Percentiles rank a stretch among this genome's conserved stretches.
Evolutionary conservation across 257 asterid species (phyloP).

Genomic region (Dorcoceras hygrometricum): DNA sequence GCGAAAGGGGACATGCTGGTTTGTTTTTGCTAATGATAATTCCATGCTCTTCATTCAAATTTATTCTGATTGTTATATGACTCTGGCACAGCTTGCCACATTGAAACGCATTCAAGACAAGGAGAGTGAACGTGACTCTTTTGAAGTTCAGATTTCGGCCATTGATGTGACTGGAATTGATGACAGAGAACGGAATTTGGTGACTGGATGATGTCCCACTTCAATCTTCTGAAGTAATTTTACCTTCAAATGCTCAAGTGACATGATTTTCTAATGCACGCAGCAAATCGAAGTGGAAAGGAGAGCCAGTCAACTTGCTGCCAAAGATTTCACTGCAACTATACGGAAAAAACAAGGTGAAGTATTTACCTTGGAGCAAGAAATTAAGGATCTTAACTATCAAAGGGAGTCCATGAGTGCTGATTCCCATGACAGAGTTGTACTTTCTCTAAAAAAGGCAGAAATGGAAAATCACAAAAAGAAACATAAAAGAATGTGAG

Average conservation of each 20-base stretch:
- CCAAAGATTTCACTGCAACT: conserved; percentile 46
- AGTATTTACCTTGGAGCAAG: conserved; percentile 51
- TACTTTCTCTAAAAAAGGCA: conserved; percentile 64
- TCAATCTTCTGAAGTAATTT: conserved; percentile 17
- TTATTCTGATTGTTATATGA: conserved; percentile 19
- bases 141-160: conserved; percentile 59
- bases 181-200: conserved; percentile 77
- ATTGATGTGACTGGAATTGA: conserved; percentile 56
- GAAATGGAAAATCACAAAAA: conserved; percentile 72
- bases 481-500: conserved; percentile 68
- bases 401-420: conserved; percentile 70
- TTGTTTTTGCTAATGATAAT: conserved; percentile 22
- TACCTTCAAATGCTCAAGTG: conserved; percentile 25
- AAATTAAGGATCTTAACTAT: conserved; percentile 48
- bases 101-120: conserved; percentile 56
- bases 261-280: conserved; percentile 25
- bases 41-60: conserved; percentile 10
- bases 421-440: conserved; percentile 76
- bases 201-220: conserved; percentile 32
- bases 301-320: conserved; percentile 53
- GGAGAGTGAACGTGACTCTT: conserved; percentile 56
- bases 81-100: conserved; percentile 47
- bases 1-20: conserved; percentile 76
- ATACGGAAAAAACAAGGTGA: conserved; percentile 55
- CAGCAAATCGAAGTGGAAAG: conserved; percentile 76